Conservation (phyloP, 148 eudicot species). For the Suaeda aralocaspica region DNA sequence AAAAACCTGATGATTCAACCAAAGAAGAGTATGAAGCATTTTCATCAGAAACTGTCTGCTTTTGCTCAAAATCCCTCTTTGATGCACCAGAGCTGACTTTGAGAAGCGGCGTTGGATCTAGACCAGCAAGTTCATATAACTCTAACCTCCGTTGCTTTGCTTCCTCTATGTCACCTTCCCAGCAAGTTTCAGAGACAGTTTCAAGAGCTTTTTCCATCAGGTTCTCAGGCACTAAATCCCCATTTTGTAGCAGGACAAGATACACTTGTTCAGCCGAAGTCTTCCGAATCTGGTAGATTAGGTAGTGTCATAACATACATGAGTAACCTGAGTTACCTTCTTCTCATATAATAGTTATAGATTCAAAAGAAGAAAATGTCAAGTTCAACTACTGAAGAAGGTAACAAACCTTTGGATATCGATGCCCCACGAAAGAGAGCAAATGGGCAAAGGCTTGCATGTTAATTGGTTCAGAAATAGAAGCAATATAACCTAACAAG, state of each 20-base stretch:
- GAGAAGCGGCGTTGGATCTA: slow-evolving; percentile 38
- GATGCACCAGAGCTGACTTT: slow-evolving; percentile 29
- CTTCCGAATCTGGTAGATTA: slow-evolving; percentile 63
- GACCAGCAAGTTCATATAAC: slow-evolving; percentile 51
- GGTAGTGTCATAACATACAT: neutral
- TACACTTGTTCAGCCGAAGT: slow-evolving; percentile 88
- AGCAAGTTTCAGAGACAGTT: slow-evolving; percentile 73
- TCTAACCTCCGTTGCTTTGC: slow-evolving; percentile 53
- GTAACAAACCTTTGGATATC: slow-evolving; percentile 82
- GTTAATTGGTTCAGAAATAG: slow-evolving; percentile 56
- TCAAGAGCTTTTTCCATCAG: slow-evolving; percentile 72
- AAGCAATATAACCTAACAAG: slow-evolving; percentile 83
- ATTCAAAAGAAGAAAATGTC: neutral
- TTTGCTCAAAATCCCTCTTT: slow-evolving; percentile 35
- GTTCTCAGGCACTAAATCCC: slow-evolving; percentile 48
- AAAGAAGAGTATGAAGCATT: slow-evolving; percentile 79
- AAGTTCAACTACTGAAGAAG: slow-evolving; percentile 7
- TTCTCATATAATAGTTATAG: neutral
- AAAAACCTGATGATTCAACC: slow-evolving; percentile 85
- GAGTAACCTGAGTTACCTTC: neutral
- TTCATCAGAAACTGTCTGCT: slow-evolving; percentile 47
- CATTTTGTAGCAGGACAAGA: slow-evolving; percentile 77
- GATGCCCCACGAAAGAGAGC: slow-evolving; percentile 72
- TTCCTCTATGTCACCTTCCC: slow-evolving; percentile 85
- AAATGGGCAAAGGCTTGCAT: slow-evolving; percentile 67